Base-by-base conservation (phyloP, 352 stramenopile genomes). In the Globisporangium nagaii region DNA sequence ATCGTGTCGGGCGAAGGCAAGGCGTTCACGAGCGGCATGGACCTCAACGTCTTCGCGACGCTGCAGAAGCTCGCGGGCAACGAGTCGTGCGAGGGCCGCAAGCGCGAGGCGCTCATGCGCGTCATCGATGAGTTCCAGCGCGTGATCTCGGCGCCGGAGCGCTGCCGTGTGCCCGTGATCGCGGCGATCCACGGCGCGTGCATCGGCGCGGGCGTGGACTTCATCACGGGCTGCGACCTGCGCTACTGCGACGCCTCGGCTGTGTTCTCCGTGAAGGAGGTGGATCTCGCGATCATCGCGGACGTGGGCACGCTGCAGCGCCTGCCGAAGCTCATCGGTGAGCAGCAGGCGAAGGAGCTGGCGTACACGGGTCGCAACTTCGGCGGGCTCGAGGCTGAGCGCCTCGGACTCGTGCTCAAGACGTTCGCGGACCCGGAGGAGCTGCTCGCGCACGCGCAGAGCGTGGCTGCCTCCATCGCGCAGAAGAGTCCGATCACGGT, bases 301-400 rank as follows among this genome's bases (percentile, higher is more conserved):
- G 87, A 96, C 71, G 70, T 96, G 8, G 87, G 87, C 10, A 95
- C 87, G 31, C 67, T 96, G 47, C 87, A 96, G 60, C 81, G 87
- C 12, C 66, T 96, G 15, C 87, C 87, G 0, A 88, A 88, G 56
- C 76, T 95, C 44, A 60, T 96, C 28, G 87, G 87, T 35, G 81
- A 95, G 61, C 82, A 88, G 57, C 76, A 78, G 24, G 79, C 87
- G 7, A 93, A 93, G 62, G 87, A 96, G 58, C 65, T 96, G 2
- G 71, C 84, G 19, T 95, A 82, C 68, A 96, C 87, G 13, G 86
- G 87, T 11, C 79, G 87, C 34, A 76, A 80, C 60, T 92, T 96
- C 44, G 68, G 74, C 35, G 84, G 84, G 17, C 50, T 77, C 19
- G 85, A 96, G 49, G 87, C 87, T 5, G 80, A 88, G 46, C 67